These are phyloP conservation scores for Setaria italica DNA, from an alignment of 202 grass and related monocot genomes.

Conservation along the genomic window DNA sequence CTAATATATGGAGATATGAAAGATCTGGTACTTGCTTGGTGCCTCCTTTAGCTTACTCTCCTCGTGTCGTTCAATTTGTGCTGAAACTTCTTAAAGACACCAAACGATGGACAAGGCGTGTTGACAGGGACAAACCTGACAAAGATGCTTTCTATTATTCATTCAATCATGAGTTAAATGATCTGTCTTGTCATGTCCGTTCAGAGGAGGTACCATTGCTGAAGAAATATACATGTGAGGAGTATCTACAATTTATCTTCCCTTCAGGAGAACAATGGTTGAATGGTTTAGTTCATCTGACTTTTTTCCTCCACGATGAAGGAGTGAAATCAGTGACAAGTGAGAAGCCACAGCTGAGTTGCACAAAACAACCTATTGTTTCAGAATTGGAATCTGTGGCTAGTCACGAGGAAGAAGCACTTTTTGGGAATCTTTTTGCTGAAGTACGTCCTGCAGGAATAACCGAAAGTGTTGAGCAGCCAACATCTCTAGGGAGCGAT, in stretches of 20 bases:
- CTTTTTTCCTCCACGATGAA: slow-evolving; percentile 78
- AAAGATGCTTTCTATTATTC: slow-evolving; percentile 45
- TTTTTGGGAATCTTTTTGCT: slow-evolving; percentile 94
- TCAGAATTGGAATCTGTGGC: slow-evolving; percentile 76
- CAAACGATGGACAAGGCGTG: slow-evolving; percentile 60
- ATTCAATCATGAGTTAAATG: slow-evolving; percentile 48
- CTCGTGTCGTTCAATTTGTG: slow-evolving; percentile 75
- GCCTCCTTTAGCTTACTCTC: slow-evolving; percentile 84
- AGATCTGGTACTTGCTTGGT: slow-evolving; percentile 63
- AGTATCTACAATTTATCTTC: slow-evolving; percentile 72
- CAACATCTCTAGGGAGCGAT: slow-evolving; percentile 50
- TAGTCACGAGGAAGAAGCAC: slow-evolving; percentile 93
- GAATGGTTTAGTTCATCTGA: slow-evolving; percentile 83
- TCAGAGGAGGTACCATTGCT: slow-evolving; percentile 63
- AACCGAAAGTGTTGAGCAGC: slow-evolving; percentile 71
- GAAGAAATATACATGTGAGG: slow-evolving; percentile 70
- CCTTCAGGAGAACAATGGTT: slow-evolving; percentile 82
- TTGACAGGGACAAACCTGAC: slow-evolving; percentile 56
- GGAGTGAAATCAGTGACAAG: slow-evolving; percentile 66
- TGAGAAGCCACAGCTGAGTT: slow-evolving; percentile 68
- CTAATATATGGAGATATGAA: slow-evolving; percentile 71
- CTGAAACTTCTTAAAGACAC: slow-evolving; percentile 68
- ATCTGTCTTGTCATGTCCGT: slow-evolving; percentile 70
- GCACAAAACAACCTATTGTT: slow-evolving; percentile 63
- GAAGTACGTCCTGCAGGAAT: slow-evolving; percentile 71